Evolutionary conservation across 2,329 filamentous ascomycete species (phyloP).

Genomic region (Cladophialophora exuberans): DNA sequence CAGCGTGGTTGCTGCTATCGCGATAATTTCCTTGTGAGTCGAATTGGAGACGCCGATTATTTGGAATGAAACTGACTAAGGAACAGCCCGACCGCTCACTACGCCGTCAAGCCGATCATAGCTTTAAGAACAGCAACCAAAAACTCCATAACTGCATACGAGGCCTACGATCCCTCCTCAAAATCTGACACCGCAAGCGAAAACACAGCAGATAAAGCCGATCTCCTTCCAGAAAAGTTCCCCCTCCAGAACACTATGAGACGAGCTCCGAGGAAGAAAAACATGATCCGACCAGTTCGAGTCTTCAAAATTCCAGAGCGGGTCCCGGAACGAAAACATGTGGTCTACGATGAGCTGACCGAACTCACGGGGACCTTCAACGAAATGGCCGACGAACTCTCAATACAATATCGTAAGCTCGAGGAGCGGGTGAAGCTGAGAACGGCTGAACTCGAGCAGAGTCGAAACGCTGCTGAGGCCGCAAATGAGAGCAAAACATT

Average conservation of each 20-base stretch:
- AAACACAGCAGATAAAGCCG: conserved; percentile 33
- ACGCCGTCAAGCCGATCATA: conserved; percentile 76
- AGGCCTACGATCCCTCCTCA: conserved; percentile 57
- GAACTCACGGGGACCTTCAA: conserved; percentile 88
- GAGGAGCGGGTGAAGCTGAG: conserved; percentile 82
- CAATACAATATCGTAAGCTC: conserved; percentile 79
- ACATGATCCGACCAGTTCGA: conserved; percentile 25
- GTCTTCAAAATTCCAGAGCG: conserved; percentile 80
- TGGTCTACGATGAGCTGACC: conserved; percentile 79
- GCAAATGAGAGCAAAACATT: conserved; percentile 95
- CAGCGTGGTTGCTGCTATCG: conserved; percentile 73
- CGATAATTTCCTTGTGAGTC: conserved; percentile 48
- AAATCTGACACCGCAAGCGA: conserved; percentile 19
- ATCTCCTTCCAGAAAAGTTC: conserved; percentile 40
- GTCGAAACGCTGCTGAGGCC: conserved; percentile 85
- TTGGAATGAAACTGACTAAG: conserved; percentile 44
- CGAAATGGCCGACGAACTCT: conserved; percentile 86
- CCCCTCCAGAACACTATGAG: conserved; percentile 1
- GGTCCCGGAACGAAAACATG: conserved; percentile 73
- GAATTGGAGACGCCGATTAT: conserved; percentile 49
- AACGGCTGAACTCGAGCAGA: conserved; percentile 80
- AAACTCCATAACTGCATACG: conserved; percentile 53
- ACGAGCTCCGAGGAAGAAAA: conserved; percentile 2
- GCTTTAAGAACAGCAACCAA: conserved; percentile 74
- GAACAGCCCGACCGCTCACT: conserved; percentile 69